phyloP scores from a whole-genome alignment of 768 basidiomycete genomes.

The Russula brevipes region DNA sequence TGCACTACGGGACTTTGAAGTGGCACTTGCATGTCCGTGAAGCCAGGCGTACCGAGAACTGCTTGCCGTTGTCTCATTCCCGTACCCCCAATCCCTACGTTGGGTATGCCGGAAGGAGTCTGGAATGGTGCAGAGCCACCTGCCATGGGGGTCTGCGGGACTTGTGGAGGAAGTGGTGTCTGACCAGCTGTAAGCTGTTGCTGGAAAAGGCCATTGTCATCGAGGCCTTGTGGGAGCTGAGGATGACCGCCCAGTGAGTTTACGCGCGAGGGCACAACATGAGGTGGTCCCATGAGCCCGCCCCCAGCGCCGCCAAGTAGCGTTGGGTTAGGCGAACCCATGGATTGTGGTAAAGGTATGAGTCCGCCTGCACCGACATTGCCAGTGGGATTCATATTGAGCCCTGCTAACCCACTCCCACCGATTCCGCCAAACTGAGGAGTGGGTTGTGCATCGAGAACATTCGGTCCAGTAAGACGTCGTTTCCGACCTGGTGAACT shows the following conservation, averaged over 20 bases:
- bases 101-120: slow-evolving; percentile 15
- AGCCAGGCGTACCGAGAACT: slow-evolving; percentile 25
- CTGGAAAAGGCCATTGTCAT: slow-evolving; percentile 24
- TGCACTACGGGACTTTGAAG: slow-evolving; percentile 21
- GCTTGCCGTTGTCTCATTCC: slow-evolving; percentile 27
- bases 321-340: slow-evolving; percentile 28
- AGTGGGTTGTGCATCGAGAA: slow-evolving; percentile 15
- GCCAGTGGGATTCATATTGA: slow-evolving; percentile 6
- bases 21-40: slow-evolving; percentile 22
- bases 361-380: slow-evolving; percentile 15
- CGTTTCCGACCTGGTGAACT: slow-evolving; percentile 24
- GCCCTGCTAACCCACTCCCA: slow-evolving; percentile 13
- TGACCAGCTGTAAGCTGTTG: slow-evolving; percentile 6
- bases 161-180: slow-evolving; percentile 22
- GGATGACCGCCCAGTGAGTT: slow-evolving; percentile 23
- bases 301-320: slow-evolving; percentile 32
- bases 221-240: slow-evolving; percentile 30
- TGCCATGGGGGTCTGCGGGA: slow-evolving; percentile 22
- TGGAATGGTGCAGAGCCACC: slow-evolving; percentile 15
- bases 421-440: slow-evolving; percentile 17
- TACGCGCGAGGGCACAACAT: slow-evolving; percentile 27
- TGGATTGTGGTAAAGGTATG: slow-evolving; percentile 8
- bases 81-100: slow-evolving; percentile 23
- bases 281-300: slow-evolving; percentile 40
- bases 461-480: slow-evolving; percentile 15